Base-by-base conservation (phyloP, 2,329 filamentous ascomycete species). In the Paecilomyces dactylethromorphus region DNA sequence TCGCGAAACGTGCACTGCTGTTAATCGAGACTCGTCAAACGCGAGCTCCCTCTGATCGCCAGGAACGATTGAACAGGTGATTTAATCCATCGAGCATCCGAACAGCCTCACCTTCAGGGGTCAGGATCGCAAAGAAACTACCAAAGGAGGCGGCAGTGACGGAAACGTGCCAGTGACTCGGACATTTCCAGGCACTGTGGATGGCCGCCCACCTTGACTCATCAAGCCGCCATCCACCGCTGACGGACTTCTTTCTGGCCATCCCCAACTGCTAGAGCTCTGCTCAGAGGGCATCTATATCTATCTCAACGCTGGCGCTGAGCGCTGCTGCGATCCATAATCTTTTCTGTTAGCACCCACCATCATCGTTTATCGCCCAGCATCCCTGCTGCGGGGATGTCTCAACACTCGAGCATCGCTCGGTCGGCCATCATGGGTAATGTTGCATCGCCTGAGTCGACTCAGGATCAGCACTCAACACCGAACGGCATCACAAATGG, bases 401-500 rank as follows among this genome's bases (percentile, higher is more conserved):
- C 76, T 68, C 78, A 81, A 66, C 79, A 80, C 68, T 81, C 79
- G 56, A 67, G 70, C 60, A 76, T 80, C 65, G 80, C 81, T 55
- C 78, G 78, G 71, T 77, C 76, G 66, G 79, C 78, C 66, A 78
- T 81, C 68, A 80, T 81, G 76, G 78, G 74, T 61, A 69, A 69
- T 62, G 68, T 69, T 54, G 60, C 62, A 15, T 56, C 63, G 13
- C 64, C 65, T 51, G 63, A 65, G 22, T 59, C 60, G 32, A 62
- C 63, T 53, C 64, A 67, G 35, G 65, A 68, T 56, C 57, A 53
- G 29, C 45, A 10, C 12, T 32, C 54, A 35, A 54, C 21, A 26
- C 12, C 39, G n/a, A 59, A 52, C 45, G 22, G 53, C 53, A 59
- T 15, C 55, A 24, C 57, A 61, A 66, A 63, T 57, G 62, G 61